Evolutionary conservation across 2,329 filamentous ascomycete genomes (phyloP).

Genomic region (Tolypocladium sp.): DNA sequence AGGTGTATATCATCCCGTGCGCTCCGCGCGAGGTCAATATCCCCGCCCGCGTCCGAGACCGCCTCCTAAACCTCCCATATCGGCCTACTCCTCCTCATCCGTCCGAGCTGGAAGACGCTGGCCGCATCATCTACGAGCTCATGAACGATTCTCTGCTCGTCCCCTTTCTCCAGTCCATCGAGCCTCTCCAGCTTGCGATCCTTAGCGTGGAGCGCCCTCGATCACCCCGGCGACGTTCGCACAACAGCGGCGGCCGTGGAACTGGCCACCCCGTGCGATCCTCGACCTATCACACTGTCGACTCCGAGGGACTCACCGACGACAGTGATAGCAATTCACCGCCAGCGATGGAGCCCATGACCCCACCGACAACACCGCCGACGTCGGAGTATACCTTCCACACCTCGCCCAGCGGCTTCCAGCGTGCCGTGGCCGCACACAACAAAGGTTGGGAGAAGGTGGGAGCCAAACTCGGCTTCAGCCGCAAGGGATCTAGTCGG

Average conservation of each 20-base stretch:
- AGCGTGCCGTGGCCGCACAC: conserved; percentile 47
- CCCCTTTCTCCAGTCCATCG: conserved; percentile 72
- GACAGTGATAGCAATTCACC: conserved; percentile 56
- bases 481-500: conserved; percentile 39
- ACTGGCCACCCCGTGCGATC: conserved; percentile 10
- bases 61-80: conserved; percentile 47
- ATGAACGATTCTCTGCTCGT: conserved; percentile 97
- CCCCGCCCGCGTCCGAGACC: conserved; percentile 75
- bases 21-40: conserved; percentile 85
- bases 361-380: conserved; percentile 65
- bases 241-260: background rate
- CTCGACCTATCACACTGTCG: conserved; percentile 35
- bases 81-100: conserved; percentile 63
- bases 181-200: conserved; percentile 25
- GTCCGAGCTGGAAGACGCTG: conserved; percentile 68
- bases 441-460: conserved; percentile 59
- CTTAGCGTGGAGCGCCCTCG: conserved; percentile 26
- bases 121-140: conserved; percentile 82
- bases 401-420: conserved; percentile 42
- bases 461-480: conserved; percentile 50
- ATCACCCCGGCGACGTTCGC: conserved; percentile 23
- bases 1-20: conserved; percentile 82
- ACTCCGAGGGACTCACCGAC: conserved; percentile 49
- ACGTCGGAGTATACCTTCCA: conserved; percentile 46
- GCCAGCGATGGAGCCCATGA: conserved; percentile 53